Conservation (phyloP, 2,329 filamentous ascomycete genomes). For the Teratosphaeria pseudoeucalypti region DNA sequence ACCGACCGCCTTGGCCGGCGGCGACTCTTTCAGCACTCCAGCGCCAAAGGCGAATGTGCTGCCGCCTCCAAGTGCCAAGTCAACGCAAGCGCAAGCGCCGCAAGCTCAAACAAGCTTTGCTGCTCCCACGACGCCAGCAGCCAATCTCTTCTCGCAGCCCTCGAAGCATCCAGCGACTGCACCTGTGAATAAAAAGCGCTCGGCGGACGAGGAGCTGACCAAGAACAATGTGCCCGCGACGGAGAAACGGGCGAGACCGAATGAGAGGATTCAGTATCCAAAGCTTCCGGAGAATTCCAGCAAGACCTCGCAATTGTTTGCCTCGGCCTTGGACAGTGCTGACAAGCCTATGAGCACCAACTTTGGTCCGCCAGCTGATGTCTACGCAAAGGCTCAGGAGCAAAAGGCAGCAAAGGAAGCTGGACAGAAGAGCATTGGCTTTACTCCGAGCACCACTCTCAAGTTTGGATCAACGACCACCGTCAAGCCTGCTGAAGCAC, state of each 20-base stretch:
- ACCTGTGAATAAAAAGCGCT: slow-evolving; percentile 18
- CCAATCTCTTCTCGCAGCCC: slow-evolving; percentile 9
- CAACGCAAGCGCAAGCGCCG: not conserved
- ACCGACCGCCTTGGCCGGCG: not conserved
- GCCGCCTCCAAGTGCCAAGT: not conserved
- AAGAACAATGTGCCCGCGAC: slow-evolving; percentile 15
- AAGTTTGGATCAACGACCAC: slow-evolving; percentile 2
- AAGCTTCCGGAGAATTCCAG: slow-evolving; percentile 21
- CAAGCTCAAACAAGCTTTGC: not conserved
- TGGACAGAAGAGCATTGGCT: slow-evolving; percentile 1
- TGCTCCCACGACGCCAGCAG: not conserved
- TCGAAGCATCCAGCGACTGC: slow-evolving; percentile 17
- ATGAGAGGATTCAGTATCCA: slow-evolving; percentile 18
- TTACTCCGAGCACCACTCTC: slow-evolving; percentile 4
- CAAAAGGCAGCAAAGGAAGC: slow-evolving; percentile 7
- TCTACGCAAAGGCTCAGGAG: slow-evolving; percentile 3
- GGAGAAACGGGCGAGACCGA: slow-evolving; percentile 22
- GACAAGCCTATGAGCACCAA: not conserved
- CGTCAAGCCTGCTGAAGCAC: slow-evolving; percentile 3
- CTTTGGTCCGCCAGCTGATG: slow-evolving; percentile 5
- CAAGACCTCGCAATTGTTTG: slow-evolving; percentile 22
- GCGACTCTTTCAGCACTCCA: not conserved
- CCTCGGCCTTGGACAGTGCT: slow-evolving; percentile 19
- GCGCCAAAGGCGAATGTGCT: not conserved
- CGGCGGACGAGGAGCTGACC: slow-evolving; percentile 12